Conservation (phyloP, 768 basidiomycete genomes). For the Pleurotus djamor region DNA sequence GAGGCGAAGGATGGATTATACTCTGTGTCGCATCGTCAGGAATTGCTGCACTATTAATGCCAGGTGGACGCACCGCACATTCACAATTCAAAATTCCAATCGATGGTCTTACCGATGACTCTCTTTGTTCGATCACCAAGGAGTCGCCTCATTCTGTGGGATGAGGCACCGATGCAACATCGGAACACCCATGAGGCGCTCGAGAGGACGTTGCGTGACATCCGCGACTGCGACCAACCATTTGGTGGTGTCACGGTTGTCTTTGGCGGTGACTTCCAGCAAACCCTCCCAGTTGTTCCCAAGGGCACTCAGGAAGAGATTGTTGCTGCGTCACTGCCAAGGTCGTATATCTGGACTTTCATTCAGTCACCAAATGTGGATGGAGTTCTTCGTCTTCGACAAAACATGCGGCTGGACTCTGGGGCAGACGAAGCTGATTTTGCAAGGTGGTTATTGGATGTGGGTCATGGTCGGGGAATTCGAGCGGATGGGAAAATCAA, state of each 20-base stretch:
- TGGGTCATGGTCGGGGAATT: slow-evolving; percentile 25
- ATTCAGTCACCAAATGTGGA: slow-evolving; percentile 4
- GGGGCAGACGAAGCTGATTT: slow-evolving; percentile 21
- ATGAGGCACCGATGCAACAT: slow-evolving; percentile 33
- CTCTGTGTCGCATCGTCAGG: slow-evolving; percentile 52
- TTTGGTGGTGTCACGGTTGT: slow-evolving; percentile 35
- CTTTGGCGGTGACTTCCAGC: slow-evolving; percentile 39
- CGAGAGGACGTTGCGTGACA: slow-evolving; percentile 25
- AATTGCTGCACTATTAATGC: slow-evolving; percentile 42
- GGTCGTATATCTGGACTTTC: slow-evolving; percentile 31
- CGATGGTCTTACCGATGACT: slow-evolving; percentile 5
- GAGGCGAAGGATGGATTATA: slow-evolving; percentile 25
- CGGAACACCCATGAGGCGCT: slow-evolving; percentile 26
- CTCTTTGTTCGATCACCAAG: slow-evolving; percentile 25
- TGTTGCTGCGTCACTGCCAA: slow-evolving; percentile 26
- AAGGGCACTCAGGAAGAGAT: slow-evolving; percentile 30
- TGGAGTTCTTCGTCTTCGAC: slow-evolving; percentile 20
- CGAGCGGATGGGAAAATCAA: not conserved
- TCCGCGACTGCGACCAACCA: slow-evolving; percentile 16
- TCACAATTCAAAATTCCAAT: slow-evolving; percentile 48
- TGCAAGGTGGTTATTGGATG: slow-evolving; percentile 27
- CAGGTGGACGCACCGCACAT: slow-evolving; percentile 45
- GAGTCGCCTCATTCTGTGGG: slow-evolving; percentile 33
- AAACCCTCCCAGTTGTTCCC: slow-evolving; percentile 35
- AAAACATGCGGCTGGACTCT: slow-evolving; percentile 34